A percentile compares a stretch with the other conserved stretches of the same genome.
phyloP scores from a whole-genome alignment of 208 protist species.

The Leishmania turanica region DNA sequence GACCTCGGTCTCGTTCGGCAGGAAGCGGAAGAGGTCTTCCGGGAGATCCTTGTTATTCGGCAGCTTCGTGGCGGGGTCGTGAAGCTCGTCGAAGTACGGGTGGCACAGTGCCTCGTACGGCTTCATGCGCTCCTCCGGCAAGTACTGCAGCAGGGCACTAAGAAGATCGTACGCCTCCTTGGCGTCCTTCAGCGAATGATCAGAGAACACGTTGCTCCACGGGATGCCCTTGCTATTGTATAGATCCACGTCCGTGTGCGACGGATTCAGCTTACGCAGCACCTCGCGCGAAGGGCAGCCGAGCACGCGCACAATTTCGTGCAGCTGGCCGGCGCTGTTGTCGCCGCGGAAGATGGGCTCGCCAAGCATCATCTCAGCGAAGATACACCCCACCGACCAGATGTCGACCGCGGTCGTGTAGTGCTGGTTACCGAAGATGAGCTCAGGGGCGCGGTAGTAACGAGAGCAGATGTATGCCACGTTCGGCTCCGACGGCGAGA shows the following conservation, averaged over 20 bases:
- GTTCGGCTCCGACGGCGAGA: constrained; percentile 97
- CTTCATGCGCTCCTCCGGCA: constrained; percentile 86
- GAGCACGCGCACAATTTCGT: constrained; percentile 97
- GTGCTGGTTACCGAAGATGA: constrained; percentile 98
- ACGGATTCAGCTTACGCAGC: constrained; percentile 70
- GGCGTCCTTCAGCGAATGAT: constrained; percentile 37
- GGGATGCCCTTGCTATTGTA: constrained; percentile 51
- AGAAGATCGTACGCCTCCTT: constrained; percentile 94
- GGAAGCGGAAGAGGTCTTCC: constrained; percentile 66
- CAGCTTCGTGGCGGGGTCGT: constrained; percentile 71
- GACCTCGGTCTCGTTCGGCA: constrained; percentile 57
- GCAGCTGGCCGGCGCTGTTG: constrained; percentile 98
- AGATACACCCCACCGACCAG: constrained; percentile 99
- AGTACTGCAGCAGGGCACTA: constrained; percentile 94
- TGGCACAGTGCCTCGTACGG: constrained; percentile 95
- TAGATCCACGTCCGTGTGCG: constrained; percentile 48
- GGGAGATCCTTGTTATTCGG: constrained; percentile 73
- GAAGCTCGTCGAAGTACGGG: constrained; percentile 98
- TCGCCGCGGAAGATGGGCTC: constrained; percentile 99
- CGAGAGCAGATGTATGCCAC: constrained; percentile 99
- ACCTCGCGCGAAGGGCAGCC: constrained; percentile 92
- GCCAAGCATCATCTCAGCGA: constrained; percentile 99
- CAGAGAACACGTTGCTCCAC: constrained; percentile 70
- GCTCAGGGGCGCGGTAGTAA: constrained; percentile 99
- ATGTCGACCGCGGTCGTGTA: constrained; percentile 99